These are phyloP conservation scores for Phytophthora syringae DNA, from an alignment of 352 stramenopile genomes.

Conservation along the genomic window DNA sequence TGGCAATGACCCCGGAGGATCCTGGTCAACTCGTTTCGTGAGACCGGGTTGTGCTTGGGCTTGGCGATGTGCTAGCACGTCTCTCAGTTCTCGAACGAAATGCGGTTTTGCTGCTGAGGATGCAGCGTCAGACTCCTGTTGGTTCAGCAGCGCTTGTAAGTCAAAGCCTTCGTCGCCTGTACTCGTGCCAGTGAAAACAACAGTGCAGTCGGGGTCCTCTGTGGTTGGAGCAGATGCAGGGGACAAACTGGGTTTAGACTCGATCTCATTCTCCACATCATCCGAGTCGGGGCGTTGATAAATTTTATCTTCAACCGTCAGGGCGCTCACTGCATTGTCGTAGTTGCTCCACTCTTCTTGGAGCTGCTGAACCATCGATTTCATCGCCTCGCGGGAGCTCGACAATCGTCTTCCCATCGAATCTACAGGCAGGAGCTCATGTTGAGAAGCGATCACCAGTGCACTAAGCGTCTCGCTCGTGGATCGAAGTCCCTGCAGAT, in stretches of 20 bases:
- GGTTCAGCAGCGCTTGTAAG: slow-evolving; percentile 49
- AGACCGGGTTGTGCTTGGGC: slow-evolving; percentile 29
- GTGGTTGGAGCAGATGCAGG: slow-evolving; percentile 1
- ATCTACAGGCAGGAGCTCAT: slow-evolving; percentile 37
- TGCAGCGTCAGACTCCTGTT: slow-evolving; percentile 27
- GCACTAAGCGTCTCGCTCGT: slow-evolving; percentile 60
- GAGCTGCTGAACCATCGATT: slow-evolving; percentile 29
- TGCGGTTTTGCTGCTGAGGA: slow-evolving; percentile 23
- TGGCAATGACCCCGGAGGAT: slow-evolving; percentile 12
- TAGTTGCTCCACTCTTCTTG: slow-evolving; percentile 36
- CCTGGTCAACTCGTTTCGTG: slow-evolving; percentile 56
- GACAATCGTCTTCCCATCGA: slow-evolving; percentile 13
- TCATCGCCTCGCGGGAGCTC: slow-evolving; percentile 27
- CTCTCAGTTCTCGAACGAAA: slow-evolving; percentile 61
- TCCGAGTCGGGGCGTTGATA: not conserved
- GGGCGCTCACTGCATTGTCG: slow-evolving; percentile 13
- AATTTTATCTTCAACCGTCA: slow-evolving; percentile 1
- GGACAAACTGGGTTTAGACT: not conserved
- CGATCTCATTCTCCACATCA: not conserved
- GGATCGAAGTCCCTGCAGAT: slow-evolving; percentile 48
- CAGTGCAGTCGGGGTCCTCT: slow-evolving; percentile 40
- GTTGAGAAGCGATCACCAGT: slow-evolving; percentile 49
- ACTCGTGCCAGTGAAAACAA: slow-evolving; percentile 80
- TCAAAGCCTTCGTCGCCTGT: slow-evolving; percentile 74
- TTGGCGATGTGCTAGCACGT: slow-evolving; percentile 58